Evolutionary conservation across 805 yeast species (phyloP), one percentile per base, ranked within the genome.

Genomic region (Candida sonorensis): DNA sequence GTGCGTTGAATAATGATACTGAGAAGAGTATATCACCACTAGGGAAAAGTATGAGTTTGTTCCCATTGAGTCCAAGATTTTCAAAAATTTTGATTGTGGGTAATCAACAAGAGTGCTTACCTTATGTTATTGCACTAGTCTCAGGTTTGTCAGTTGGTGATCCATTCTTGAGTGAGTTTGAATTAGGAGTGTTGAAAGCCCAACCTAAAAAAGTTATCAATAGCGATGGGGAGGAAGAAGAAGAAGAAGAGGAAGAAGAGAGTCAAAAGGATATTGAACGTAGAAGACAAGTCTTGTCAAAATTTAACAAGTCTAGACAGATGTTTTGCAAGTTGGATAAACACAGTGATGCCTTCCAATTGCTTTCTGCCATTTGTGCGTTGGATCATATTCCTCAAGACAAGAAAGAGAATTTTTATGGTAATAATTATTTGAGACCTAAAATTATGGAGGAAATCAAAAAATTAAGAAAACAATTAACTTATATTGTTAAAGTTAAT

Each of bases 111-210:
- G 80, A 72, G 6, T 88, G 97, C 56, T 61, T 92, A 35, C 86
- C 94, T 0, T 90, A 84, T 50, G 69, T 92, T n/a, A 75, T 92
- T 28, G 92, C 97, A 0, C 69, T 92, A 33, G 97, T 92, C 1
- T 81, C 97, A 20, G 95, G 87, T 0, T 61, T 92, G 20, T 80
- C 97, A 0, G 97, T 92, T 27, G 97, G 97, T 5, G 94, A 88
- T 48, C 95, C 95, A 11, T 87, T 86, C 46, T 57, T 84, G 21
- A 68, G 67, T 25, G 94, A 82, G 51, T 72, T 71, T 41, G 96
- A 84, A 48, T 53, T 84, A 9, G 90, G 92, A 1, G 62, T 81
- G 17, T 51, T 45, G 26, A 47, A 48, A 17, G 36, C 27, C 37
- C 44, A 29, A 41, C 51, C 27, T 39, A 50, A 51, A 2, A 57